Base-by-base conservation (phyloP, 768 basidiomycete genomes). In the Mycena capillaripes region DNA sequence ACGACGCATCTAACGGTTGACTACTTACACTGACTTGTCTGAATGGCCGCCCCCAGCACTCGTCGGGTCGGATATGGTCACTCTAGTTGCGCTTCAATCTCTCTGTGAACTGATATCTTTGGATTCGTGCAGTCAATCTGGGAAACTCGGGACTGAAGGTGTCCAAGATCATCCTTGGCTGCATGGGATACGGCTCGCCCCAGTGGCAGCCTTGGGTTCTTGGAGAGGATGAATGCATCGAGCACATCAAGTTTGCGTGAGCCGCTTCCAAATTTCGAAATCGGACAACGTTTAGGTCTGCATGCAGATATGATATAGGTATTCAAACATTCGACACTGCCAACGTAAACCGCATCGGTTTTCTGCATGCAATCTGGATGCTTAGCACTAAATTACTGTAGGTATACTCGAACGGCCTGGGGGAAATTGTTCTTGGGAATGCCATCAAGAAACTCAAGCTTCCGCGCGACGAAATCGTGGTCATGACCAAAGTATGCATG, bases 401-500 rank as follows among this genome's bases (percentile, higher is more conserved):
- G 90, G 83, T 86, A 0, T 94, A 93, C 76, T 91, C 90, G 3
- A 89, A 92, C 71, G 92, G 92, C 3, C 81, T 83, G 11, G 91
- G 90, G 0, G 94, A 95, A 77, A 76, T 87, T 57, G 86, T 94
- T 61, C 83, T 94, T 23, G 93, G 93, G 3, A 59, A 58, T 5
- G 68, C 68, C 34, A 69, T 69, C 53, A 69, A 46, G 25, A 19
- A 38, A 14, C 60, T 44, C 72, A 79, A 90, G n/a, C 83, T 93
- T 14, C 92, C 92, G 19, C 88, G 94, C 0, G 91, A 92, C 21
- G 89, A 91, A 74, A 89, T 95, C 57, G 93, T 95, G 21, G 87
- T 95, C n/a, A 87, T 95, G 85, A 94, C 94, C 66, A 95, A 95
- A 82, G 88, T 87, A n/a, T n/a, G n/a, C n/a, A n/a, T n/a, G n/a